Evolutionary conservation across 2,329 filamentous ascomycete species (phyloP).

Genomic region (Ophiocordyceps camponoti-rufipedis): DNA sequence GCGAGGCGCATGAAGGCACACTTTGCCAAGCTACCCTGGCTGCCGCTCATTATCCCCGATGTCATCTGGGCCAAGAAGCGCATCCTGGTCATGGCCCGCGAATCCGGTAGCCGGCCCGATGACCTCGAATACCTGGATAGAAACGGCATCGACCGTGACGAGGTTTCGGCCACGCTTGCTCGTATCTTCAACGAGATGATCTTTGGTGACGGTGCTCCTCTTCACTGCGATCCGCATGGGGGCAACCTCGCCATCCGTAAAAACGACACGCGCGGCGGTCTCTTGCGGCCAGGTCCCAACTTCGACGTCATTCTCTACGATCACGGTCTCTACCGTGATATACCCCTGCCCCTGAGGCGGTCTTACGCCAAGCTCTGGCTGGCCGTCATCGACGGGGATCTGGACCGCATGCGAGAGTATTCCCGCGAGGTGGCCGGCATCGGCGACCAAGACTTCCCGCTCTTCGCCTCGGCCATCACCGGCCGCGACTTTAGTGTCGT

Average conservation of each 20-base stretch:
- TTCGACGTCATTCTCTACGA: slow-evolving; percentile 96
- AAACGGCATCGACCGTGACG: slow-evolving; percentile 80
- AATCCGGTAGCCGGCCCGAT: slow-evolving; percentile 72
- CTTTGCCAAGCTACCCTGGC: slow-evolving; percentile 53
- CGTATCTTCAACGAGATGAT: slow-evolving; percentile 99
- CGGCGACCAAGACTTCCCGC: slow-evolving; percentile 73
- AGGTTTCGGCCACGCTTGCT: slow-evolving; percentile 80
- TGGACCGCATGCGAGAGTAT: slow-evolving; percentile 72
- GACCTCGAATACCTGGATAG: slow-evolving; percentile 74
- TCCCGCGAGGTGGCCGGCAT: slow-evolving; percentile 79
- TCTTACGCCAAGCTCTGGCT: slow-evolving; percentile 97
- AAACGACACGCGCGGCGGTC: slow-evolving; percentile 37
- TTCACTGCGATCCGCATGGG: slow-evolving; percentile 94
- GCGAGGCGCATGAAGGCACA: slow-evolving; percentile 63
- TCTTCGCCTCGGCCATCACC: slow-evolving; percentile 93
- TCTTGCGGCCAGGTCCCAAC: slow-evolving; percentile 38
- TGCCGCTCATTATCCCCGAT: slow-evolving; percentile 76
- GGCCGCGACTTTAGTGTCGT: slow-evolving; percentile 77
- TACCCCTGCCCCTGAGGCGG: slow-evolving; percentile 57
- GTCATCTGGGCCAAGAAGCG: slow-evolving; percentile 80
- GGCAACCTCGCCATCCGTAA: slow-evolving; percentile 87
- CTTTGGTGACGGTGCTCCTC: slow-evolving; percentile 69
- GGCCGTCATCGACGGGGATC: slow-evolving; percentile 79
- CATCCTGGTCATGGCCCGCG: slow-evolving; percentile 89
- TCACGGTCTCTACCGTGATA: slow-evolving; percentile 89